phyloP scores from a whole-genome alignment of 108 stramenopile species.

The Pseudonitzschia multistriata region DNA sequence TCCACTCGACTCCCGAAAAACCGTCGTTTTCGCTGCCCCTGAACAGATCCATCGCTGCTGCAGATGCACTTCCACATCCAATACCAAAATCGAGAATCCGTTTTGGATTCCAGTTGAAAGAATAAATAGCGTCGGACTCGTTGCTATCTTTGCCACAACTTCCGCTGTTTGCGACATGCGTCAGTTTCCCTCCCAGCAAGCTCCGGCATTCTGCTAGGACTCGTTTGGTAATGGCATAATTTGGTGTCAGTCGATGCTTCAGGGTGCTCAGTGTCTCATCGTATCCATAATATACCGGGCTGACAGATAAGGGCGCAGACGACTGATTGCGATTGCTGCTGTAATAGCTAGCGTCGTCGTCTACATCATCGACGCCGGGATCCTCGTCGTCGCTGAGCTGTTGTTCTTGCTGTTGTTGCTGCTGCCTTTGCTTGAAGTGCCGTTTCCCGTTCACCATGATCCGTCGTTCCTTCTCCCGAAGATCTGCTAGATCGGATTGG shows the following conservation, averaged over 20 bases:
- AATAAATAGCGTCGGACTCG: neutral
- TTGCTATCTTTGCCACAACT: neutral
- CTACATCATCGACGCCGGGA: neutral
- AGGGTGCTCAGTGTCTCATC: constrained; percentile 64
- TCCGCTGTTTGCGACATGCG: neutral
- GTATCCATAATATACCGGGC: constrained; percentile 62
- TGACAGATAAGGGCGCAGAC: constrained; percentile 12
- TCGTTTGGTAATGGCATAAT: constrained; percentile 62
- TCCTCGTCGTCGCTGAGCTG: neutral
- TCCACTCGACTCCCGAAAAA: constrained; percentile 55
- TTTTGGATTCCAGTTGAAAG: constrained; percentile 44
- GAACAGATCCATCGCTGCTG: constrained; percentile 71
- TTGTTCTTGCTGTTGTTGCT: neutral
- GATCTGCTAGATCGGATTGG: constrained; percentile 36
- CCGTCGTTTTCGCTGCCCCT: constrained; percentile 15
- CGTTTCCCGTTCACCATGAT: constrained; percentile 34
- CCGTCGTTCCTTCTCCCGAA: constrained; percentile 50
- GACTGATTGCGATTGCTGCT: neutral
- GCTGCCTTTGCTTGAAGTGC: neutral
- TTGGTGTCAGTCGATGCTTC: constrained; percentile 57
- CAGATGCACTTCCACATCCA: constrained; percentile 70
- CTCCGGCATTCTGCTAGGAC: constrained; percentile 65
- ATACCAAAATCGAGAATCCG: constrained; percentile 74
- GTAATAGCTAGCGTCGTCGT: neutral
- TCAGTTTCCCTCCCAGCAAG: constrained; percentile 37